Evolutionary conservation across 2,329 filamentous ascomycete genomes (phyloP).

Genomic region (Colletotrichum horii): DNA sequence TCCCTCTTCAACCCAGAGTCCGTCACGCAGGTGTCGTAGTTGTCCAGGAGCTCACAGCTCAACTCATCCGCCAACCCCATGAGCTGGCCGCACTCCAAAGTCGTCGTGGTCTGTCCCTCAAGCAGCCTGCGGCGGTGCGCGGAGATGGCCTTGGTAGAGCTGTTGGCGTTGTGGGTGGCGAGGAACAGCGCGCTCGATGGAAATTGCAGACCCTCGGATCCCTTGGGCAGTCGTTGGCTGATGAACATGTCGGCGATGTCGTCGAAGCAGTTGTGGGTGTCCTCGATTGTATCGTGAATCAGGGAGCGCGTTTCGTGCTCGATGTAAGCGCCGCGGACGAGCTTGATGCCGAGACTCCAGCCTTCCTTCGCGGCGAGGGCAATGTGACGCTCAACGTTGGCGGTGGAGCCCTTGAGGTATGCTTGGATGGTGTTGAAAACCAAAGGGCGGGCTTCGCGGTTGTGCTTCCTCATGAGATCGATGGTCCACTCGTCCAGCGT

Average conservation of each 20-base stretch:
- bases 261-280: conserved; percentile 78
- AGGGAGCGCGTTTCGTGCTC: conserved; percentile 71
- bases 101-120: conserved; percentile 43
- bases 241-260: conserved; percentile 72
- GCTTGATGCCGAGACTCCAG: conserved; percentile 75
- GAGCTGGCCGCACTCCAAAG: conserved; percentile 40
- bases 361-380: conserved; percentile 59
- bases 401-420: conserved; percentile 72
- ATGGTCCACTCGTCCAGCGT: conserved; percentile 85
- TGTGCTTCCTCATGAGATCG: conserved; percentile 78
- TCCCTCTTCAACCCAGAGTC: conserved; percentile 12
- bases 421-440: conserved; percentile 84
- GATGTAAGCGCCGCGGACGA: conserved; percentile 78
- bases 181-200: conserved; percentile 67
- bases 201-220: conserved; percentile 52
- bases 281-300: conserved; percentile 74
- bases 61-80: conserved; percentile 90
- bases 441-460: conserved; percentile 66
- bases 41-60: conserved; percentile 63
- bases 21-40: conserved; percentile 8
- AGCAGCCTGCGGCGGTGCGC: conserved; percentile 59
- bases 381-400: conserved; percentile 65
- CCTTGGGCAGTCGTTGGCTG: conserved; percentile 53
- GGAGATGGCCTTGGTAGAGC: conserved; percentile 63
- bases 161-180: conserved; percentile 76